These are phyloP conservation scores for Flaveria floridana DNA, from an alignment of 140 eudicot genomes.

Conservation along the genomic window DNA sequence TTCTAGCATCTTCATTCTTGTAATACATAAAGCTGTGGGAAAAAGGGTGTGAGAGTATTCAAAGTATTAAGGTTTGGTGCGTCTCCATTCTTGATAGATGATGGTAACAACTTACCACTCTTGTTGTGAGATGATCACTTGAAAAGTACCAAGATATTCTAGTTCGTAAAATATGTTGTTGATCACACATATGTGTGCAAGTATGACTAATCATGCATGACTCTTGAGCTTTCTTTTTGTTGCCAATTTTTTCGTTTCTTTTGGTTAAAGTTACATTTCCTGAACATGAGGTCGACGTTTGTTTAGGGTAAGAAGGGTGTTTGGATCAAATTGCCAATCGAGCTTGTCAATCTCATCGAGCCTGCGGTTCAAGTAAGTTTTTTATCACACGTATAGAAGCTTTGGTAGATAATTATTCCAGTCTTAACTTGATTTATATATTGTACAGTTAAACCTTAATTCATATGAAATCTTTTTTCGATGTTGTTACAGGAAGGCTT, in stretches of 20 bases:
- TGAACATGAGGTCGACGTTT: slow-evolving; percentile 13
- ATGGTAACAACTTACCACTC: neutral
- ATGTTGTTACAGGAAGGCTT: slow-evolving; percentile 66
- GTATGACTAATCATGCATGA: slow-evolving; percentile 21
- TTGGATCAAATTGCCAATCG: slow-evolving; percentile 84
- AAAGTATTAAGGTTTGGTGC: too few relatives aligned
- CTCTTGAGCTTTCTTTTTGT: slow-evolving; percentile 4
- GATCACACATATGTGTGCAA: slow-evolving; percentile 12
- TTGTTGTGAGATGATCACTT: too few relatives aligned
- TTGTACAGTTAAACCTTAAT: neutral
- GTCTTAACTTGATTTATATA: slow-evolving; percentile 12
- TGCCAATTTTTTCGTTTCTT: neutral
- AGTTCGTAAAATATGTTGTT: slow-evolving; percentile 12
- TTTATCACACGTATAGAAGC: slow-evolving; percentile 3
- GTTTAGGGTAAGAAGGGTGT: slow-evolving; percentile 77
- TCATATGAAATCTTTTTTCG: neutral
- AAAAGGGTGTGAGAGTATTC: too few relatives aligned
- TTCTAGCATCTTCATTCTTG: neutral
- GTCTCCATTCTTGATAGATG: neutral
- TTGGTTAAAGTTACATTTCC: slow-evolving; percentile 11
- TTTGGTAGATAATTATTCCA: neutral
- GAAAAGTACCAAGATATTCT: neutral
- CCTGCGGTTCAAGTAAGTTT: slow-evolving; percentile 66
- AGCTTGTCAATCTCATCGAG: slow-evolving; percentile 75
- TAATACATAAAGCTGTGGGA: too few relatives aligned